A percentile compares a stretch with the other conserved stretches of the same genome.
Conservation (phyloP, 306 rosid genomes). For the Prunus padus region DNA sequence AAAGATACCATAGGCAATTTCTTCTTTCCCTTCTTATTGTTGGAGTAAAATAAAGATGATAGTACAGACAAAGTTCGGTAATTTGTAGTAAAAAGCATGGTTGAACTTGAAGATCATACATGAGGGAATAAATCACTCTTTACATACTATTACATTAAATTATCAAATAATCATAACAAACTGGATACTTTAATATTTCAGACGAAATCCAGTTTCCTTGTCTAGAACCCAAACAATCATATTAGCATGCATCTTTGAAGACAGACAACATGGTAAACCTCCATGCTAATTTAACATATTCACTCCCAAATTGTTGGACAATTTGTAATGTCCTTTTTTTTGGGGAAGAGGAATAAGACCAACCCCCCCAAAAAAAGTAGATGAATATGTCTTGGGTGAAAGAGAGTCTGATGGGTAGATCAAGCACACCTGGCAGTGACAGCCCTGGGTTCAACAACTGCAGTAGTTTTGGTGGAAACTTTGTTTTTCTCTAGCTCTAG, state of each 20-base stretch:
- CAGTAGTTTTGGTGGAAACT: conserved; percentile 16
- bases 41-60: too few relatives aligned
- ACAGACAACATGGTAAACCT: background rate
- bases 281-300: background rate
- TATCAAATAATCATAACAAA: background rate
- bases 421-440: conserved; percentile 39
- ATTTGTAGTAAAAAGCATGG: too few relatives aligned
- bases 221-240: background rate
- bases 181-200: background rate
- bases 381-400: too few relatives aligned
- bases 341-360: background rate
- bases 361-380: background rate
- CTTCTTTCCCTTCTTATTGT: too few relatives aligned
- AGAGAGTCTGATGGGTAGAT: background rate
- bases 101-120: too few relatives aligned
- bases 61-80: too few relatives aligned
- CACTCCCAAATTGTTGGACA: background rate
- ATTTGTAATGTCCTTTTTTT: background rate
- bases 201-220: background rate
- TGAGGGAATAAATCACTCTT: background rate
- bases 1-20: too few relatives aligned
- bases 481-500: background rate
- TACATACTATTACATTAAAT: background rate
- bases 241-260: background rate
- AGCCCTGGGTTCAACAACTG: conserved; percentile 35